Evolutionary conservation across 163 green algal species (phyloP).

Genomic region (Smithsoniella earleae): DNA sequence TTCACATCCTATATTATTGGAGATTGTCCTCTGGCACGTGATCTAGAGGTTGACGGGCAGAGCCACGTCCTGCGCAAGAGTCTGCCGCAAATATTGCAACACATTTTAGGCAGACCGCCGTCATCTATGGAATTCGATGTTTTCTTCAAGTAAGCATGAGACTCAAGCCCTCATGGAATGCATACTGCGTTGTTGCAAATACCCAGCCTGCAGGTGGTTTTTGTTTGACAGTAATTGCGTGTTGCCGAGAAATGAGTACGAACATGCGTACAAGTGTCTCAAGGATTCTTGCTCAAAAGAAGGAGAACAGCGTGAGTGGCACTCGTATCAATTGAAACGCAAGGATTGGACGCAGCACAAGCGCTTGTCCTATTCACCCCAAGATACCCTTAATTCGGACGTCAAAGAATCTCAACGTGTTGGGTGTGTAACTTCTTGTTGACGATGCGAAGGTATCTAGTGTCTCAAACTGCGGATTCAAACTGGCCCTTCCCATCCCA

Average conservation of each 20-base stretch:
- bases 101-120: neutral
- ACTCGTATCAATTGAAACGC: conserved; percentile 18
- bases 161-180: no score
- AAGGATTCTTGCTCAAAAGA: neutral
- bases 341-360: conserved; percentile 11
- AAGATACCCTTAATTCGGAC: conserved; percentile 16
- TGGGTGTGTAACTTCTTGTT: conserved; percentile 11
- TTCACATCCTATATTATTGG: neutral
- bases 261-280: neutral
- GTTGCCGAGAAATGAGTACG: conserved; percentile 7
- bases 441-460: no score
- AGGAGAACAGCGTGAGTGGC: conserved; percentile 18
- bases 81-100: neutral
- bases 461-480: no score
- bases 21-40: neutral
- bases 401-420: neutral
- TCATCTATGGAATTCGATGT: neutral
- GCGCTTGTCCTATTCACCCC: neutral
- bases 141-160: conserved; percentile 9
- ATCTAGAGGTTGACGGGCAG: neutral
- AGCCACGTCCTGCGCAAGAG: neutral
- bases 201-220: neutral
- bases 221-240: conserved; percentile 6
- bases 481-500: no score
- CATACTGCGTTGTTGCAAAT: no score